Evolutionary conservation across 345 rosid species (phyloP).

Genomic region (Salix viminalis): DNA sequence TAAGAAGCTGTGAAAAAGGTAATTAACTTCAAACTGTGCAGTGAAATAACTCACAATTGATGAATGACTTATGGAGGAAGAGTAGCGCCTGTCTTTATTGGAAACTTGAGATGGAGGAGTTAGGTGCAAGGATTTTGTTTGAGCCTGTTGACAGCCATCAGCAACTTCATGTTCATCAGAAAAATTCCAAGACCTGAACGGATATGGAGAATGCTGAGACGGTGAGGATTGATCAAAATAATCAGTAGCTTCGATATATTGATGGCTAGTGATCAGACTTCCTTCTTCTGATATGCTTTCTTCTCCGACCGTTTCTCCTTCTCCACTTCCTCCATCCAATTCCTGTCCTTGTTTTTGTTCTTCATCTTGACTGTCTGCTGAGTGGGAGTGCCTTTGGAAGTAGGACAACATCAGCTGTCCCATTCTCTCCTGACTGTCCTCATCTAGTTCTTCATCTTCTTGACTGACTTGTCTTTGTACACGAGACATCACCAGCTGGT

Average conservation of each 20-base stretch:
- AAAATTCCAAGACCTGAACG: conserved; percentile 46
- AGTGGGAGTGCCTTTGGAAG: conserved; percentile 19
- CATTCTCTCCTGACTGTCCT: conserved; percentile 28
- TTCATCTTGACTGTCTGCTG: conserved; percentile 3
- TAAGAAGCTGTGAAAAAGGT: not conserved
- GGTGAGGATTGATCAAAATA: conserved; percentile 41
- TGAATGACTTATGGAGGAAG: conserved; percentile 28
- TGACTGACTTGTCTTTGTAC: conserved; percentile 34
- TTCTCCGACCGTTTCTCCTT: conserved; percentile 10
- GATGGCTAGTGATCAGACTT: conserved; percentile 23
- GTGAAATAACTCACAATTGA: conserved; percentile 46
- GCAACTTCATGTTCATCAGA: conserved; percentile 36
- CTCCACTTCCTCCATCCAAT: not conserved
- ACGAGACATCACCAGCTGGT: conserved; percentile 52
- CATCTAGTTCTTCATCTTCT: conserved; percentile 23
- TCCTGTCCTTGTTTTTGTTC: conserved; percentile 2
- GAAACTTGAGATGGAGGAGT: conserved; percentile 25
- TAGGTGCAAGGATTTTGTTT: conserved; percentile 25
- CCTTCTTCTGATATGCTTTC: conserved; percentile 14
- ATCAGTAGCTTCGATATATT: conserved; percentile 37
- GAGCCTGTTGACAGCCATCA: conserved; percentile 32
- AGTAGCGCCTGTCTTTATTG: conserved; percentile 19
- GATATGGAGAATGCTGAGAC: conserved; percentile 34
- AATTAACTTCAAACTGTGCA: not conserved
- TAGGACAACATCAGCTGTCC: conserved; percentile 27